Conservation (phyloP, 495 filamentous ascomycete genomes). For the Penicillium diatomitis region DNA sequence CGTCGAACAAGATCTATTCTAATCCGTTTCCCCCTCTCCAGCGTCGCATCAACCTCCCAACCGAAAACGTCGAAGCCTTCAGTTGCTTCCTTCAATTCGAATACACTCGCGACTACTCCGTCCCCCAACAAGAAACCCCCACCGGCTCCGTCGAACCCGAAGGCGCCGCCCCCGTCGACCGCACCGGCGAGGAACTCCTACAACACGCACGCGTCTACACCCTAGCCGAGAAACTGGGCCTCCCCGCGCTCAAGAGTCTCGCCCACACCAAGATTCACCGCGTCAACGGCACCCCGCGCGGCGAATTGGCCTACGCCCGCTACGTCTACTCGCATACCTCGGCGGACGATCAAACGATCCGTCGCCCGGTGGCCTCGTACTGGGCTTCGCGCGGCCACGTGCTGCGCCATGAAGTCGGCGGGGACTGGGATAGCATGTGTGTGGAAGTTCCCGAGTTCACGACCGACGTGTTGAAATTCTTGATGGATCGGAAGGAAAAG, state of each 20-base stretch:
- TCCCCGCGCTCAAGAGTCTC: slow-evolving; percentile 64
- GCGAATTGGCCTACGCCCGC: slow-evolving; percentile 81
- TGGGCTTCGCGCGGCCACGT: slow-evolving; percentile 78
- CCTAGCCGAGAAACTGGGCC: slow-evolving; percentile 67
- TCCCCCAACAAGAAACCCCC: slow-evolving; percentile 46
- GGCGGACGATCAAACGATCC: slow-evolving; percentile 59
- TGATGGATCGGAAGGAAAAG: slow-evolving; percentile 60
- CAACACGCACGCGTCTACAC: slow-evolving; percentile 86
- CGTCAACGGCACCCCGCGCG: slow-evolving; percentile 73
- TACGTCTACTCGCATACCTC: slow-evolving; percentile 77
- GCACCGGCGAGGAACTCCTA: slow-evolving; percentile 66
- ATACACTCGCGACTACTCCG: slow-evolving; percentile 87
- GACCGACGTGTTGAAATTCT: slow-evolving; percentile 74
- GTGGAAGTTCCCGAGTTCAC: slow-evolving; percentile 84
- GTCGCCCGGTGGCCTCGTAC: slow-evolving; percentile 79
- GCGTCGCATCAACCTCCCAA: slow-evolving; percentile 57
- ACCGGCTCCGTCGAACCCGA: slow-evolving; percentile 46
- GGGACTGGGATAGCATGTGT: slow-evolving; percentile 72
- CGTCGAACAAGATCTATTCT: too few relatives aligned
- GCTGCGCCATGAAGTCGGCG: slow-evolving; percentile 72
- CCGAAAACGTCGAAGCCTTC: slow-evolving; percentile 71
- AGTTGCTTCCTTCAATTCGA: slow-evolving; percentile 86
- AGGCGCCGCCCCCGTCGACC: slow-evolving; percentile 46
- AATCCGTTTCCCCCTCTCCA: slow-evolving; percentile 7
- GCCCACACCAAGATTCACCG: slow-evolving; percentile 84